These are phyloP conservation scores for Phialocephala sp. DNA, from an alignment of 2,329 filamentous ascomycete genomes.

Conservation along the genomic window DNA sequence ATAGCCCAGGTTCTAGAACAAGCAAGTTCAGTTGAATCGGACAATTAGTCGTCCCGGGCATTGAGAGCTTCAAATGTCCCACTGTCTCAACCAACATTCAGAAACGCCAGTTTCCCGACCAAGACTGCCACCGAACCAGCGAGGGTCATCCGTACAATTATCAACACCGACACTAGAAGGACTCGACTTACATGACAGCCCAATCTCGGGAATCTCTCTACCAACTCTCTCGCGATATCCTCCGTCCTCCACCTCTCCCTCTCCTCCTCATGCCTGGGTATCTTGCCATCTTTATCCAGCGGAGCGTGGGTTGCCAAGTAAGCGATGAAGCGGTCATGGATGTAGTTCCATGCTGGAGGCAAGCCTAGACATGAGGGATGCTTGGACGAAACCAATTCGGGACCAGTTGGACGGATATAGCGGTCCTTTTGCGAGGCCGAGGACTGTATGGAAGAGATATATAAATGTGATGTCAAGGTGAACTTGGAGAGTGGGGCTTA, in stretches of 20 bases:
- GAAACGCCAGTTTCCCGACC: neutral
- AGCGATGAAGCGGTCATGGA: constrained; percentile 39
- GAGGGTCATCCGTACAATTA: neutral
- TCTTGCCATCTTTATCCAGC: constrained; percentile 28
- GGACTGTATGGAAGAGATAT: neutral
- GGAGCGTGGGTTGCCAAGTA: constrained; percentile 40
- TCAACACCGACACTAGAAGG: neutral
- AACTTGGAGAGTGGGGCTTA: neutral
- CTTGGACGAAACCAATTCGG: constrained; percentile 26
- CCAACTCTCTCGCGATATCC: constrained; percentile 31
- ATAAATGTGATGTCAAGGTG: neutral
- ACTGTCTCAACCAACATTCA: neutral
- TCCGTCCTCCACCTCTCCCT: constrained; percentile 32
- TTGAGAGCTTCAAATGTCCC: neutral
- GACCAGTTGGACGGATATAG: constrained; percentile 26
- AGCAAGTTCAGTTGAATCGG: neutral
- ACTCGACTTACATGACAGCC: constrained; percentile 28
- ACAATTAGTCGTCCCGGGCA: neutral
- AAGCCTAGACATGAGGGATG: constrained; percentile 33
- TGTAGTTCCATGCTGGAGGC: constrained; percentile 32
- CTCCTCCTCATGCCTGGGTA: constrained; percentile 32
- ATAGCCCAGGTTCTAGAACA: neutral
- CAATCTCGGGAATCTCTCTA: constrained; percentile 34
- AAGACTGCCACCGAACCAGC: neutral
- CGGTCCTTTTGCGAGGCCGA: neutral